Percentiles rank a stretch among this genome's conserved stretches.
These are phyloP conservation scores for Calycina herbarum DNA, from an alignment of 2,329 filamentous ascomycete genomes.

Conservation along the genomic window DNA sequence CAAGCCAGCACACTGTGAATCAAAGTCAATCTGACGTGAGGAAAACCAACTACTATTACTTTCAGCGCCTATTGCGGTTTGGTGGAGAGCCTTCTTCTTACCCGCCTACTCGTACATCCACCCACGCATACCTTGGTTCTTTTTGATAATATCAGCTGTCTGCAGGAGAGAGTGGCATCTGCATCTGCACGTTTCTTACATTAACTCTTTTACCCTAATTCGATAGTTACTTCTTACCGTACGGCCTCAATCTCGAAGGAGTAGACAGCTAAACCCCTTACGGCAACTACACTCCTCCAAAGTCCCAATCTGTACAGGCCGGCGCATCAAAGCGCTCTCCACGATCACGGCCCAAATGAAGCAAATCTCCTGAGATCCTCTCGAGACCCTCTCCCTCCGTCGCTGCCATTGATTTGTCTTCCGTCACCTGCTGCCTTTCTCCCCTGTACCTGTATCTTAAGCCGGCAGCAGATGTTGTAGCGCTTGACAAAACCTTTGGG, in stretches of 20 bases:
- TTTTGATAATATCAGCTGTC: neutral
- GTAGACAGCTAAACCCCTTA: neutral
- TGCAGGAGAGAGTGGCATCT: no score
- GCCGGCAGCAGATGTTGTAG: neutral
- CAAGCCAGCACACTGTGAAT: neutral
- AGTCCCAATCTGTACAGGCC: neutral
- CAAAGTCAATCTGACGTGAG: neutral
- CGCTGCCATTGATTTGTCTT: no score
- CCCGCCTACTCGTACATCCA: no score
- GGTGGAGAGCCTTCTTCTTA: neutral
- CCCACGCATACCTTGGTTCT: neutral
- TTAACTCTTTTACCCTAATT: no score
- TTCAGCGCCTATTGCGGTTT: slow-evolving; percentile 1
- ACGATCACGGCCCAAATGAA: neutral
- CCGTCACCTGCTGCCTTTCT: no score
- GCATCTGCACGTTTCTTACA: no score
- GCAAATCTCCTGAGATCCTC: slow-evolving; percentile 2
- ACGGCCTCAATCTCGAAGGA: neutral
- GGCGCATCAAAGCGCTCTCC: neutral
- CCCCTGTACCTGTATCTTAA: no score
- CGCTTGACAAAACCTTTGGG: neutral
- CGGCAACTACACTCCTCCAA: neutral
- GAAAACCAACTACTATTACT: neutral
- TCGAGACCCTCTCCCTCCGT: neutral
- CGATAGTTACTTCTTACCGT: no score